phyloP scores from a whole-genome alignment of 176 grass and related monocot genomes.

The Saccharum spontaneum region DNA sequence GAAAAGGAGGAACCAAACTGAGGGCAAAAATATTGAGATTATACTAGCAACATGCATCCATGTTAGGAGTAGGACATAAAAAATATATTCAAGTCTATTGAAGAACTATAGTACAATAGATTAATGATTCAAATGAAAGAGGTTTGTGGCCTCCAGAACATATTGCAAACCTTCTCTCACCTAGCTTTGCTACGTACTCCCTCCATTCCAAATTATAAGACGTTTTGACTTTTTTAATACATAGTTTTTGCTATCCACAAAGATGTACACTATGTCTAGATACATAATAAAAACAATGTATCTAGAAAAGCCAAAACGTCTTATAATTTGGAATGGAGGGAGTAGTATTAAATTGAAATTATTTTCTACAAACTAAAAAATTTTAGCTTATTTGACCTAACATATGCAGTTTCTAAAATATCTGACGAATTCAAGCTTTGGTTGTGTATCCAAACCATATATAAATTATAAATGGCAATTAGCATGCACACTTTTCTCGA shows the following conservation, averaged over 20 bases:
- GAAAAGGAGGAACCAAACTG: neutral
- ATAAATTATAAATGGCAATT: neutral
- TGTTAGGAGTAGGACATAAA: neutral
- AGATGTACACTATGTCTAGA: too few relatives aligned
- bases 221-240: neutral
- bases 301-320: neutral
- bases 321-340: neutral
- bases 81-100: neutral
- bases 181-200: neutral
- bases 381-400: constrained; percentile 18
- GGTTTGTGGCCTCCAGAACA: neutral
- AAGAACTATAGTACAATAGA: neutral
- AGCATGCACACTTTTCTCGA: neutral
- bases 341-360: neutral
- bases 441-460: neutral
- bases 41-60: neutral
- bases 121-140: neutral
- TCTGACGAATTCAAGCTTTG: neutral
- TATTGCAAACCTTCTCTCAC: neutral
- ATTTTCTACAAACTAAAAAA: neutral
- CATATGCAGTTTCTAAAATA: constrained; percentile 22
- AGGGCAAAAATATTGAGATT: neutral
- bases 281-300: neutral
- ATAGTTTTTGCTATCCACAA: neutral
- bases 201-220: too few relatives aligned